Evolutionary conservation across 1,284 basidiomycete genomes (phyloP).

Genomic region (Fomitopsis betulina): DNA sequence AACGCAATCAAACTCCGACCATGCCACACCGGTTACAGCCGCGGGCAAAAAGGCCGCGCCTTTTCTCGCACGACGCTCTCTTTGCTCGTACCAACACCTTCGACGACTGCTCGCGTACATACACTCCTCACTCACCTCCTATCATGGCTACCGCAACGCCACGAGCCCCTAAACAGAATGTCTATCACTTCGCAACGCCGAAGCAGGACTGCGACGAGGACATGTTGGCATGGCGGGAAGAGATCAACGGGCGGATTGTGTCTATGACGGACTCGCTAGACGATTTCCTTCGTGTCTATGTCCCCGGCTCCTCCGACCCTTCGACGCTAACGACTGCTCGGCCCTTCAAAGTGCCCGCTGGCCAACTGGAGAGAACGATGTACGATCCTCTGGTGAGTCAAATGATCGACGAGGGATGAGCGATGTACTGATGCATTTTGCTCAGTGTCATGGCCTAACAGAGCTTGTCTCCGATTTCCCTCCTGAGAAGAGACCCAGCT

Average conservation of each 20-base stretch:
- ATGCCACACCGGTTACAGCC: background rate
- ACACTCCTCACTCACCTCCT: background rate
- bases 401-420: too few species aligned
- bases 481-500: background rate
- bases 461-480: background rate
- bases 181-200: background rate
- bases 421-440: background rate
- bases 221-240: background rate
- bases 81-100: background rate
- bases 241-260: background rate
- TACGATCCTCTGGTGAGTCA: background rate
- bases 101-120: too few species aligned
- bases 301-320: background rate
- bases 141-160: background rate
- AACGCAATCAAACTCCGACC: background rate
- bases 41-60: background rate
- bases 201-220: background rate
- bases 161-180: background rate
- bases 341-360: background rate
- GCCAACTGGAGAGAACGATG: background rate
- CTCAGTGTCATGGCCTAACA: background rate
- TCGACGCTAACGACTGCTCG: background rate
- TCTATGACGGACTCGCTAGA: background rate
- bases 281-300: background rate
- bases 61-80: background rate